Conservation (phyloP, 2,329 filamentous ascomycete genomes). For the Claviceps capensis region DNA sequence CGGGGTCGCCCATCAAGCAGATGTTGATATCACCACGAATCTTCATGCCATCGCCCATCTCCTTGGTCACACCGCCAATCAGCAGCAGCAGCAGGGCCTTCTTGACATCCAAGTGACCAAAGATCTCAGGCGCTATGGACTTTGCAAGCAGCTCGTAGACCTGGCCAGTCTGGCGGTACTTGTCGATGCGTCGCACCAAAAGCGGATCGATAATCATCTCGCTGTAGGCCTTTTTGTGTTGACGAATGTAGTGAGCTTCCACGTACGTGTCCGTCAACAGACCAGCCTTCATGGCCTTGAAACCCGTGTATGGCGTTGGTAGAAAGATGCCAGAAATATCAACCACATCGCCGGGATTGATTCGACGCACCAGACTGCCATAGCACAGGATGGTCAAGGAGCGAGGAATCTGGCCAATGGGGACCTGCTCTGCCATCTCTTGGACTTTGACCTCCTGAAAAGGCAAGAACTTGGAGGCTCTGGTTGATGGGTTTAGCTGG, state of each 20-base stretch:
- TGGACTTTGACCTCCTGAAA: conserved; percentile 99
- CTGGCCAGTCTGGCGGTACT: conserved; percentile 72
- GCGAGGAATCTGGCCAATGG: conserved; percentile 91
- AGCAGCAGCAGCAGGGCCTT: conserved; percentile 91
- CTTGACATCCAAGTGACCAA: conserved; percentile 91
- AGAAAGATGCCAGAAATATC: conserved; percentile 93
- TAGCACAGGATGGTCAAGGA: conserved; percentile 83
- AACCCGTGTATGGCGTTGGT: conserved; percentile 96
- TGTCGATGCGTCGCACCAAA: conserved; percentile 71
- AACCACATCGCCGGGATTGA: conserved; percentile 88
- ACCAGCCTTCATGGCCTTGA: conserved; percentile 90
- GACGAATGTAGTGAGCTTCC: conserved; percentile 82
- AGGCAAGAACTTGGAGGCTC: conserved; percentile 89
- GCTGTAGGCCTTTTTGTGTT: conserved; percentile 98
- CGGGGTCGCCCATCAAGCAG: conserved; percentile 96
- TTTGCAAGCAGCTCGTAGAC: conserved; percentile 92
- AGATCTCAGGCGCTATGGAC: conserved; percentile 96
- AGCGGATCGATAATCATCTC: conserved; percentile 73
- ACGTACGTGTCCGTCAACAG: conserved; percentile 95
- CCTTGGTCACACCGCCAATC: conserved; percentile 90
- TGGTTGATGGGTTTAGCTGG: conserved; percentile 84
- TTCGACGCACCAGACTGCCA: conserved; percentile 68
- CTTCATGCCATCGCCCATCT: conserved; percentile 96
- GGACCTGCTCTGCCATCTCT: conserved; percentile 97
- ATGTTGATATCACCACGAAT: conserved; percentile 99